Evolutionary conservation across 306 rosid genomes (phyloP), one percentile per base, ranked within the genome.

Genomic region (Calophaca sinica): DNA sequence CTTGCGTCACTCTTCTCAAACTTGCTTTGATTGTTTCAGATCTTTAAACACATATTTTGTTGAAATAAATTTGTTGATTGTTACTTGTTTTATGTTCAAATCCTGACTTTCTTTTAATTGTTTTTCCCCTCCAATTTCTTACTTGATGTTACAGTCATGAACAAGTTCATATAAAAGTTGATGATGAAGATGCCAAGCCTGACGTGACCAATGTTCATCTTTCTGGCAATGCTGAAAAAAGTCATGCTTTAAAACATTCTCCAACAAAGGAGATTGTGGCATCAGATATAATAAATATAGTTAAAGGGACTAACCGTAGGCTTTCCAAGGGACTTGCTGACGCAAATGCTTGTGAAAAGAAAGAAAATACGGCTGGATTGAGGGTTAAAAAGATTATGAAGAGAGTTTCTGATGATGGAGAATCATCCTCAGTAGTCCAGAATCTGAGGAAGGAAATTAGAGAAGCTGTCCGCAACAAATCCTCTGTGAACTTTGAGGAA

Each of bases 371-470:
- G 84, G 87, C 86, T 75, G 94, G 96, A 35, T 85, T 94, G 84
- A 90, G 96, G 82, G 96, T 94, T 12, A 94, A 94, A 77, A 94
- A 94, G 89, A 92, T 94, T 84, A 88, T 94, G 97, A 92, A 91
- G 88, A 88, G 96, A 85, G 86, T 73, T 77, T 68, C 89, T 39
- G 89, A 84, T 80, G 86, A 89, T 76, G 89, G 89, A 79, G 96
- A 92, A 70, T 89, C 93, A 78, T 89, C 96, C 33, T 38, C 82
- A 75, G 74, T 85, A 20, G 99, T 94, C 76, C 92, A 92, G 82
- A 81, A 82, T 78, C 88, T 94, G 38, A 90, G 96, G 84, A 89
- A 85, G 83, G 90, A 89, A 87, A 94, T 92, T 66, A 90, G 97
- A 86, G 98, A 94, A 72, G 99, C 90, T 65, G 92, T 92, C 66